A percentile compares a stretch with the other conserved stretches of the same genome.
Conservation (phyloP, 768 basidiomycete genomes). For the Brasilioporus rufonigricans region DNA sequence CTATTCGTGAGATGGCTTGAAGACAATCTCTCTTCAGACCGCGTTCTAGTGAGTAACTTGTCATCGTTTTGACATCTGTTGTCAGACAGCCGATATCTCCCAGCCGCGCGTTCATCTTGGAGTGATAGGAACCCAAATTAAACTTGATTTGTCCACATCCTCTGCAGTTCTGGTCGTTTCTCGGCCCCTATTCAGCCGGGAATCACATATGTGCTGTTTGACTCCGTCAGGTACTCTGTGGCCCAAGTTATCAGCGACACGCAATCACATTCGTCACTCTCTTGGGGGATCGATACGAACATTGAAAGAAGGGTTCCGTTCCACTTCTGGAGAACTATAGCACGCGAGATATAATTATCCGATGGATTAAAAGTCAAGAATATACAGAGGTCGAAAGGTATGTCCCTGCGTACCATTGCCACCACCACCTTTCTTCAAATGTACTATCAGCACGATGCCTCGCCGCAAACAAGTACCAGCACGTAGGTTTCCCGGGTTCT, state of each 20-base stretch:
- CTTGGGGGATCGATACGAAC: slow-evolving; percentile 11
- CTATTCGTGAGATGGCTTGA: slow-evolving; percentile 6
- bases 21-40: background rate
- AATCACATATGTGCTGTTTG: background rate
- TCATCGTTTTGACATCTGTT: no score
- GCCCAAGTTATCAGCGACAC: background rate
- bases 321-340: background rate
- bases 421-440: background rate
- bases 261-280: background rate
- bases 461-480: background rate
- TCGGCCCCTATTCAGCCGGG: background rate
- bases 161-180: background rate
- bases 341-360: background rate
- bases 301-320: background rate
- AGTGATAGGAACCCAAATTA: background rate
- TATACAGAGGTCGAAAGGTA: background rate
- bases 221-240: background rate
- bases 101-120: slow-evolving; percentile 8
- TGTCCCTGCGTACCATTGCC: background rate
- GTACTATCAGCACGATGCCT: background rate
- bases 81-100: background rate
- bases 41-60: background rate
- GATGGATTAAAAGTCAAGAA: background rate
- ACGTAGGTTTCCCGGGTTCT: background rate
- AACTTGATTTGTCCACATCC: slow-evolving; percentile 4